Evolutionary conservation across 352 stramenopile genomes (phyloP), one percentile per base, ranked within the genome.

Genomic region (Phytophthora capsici): DNA sequence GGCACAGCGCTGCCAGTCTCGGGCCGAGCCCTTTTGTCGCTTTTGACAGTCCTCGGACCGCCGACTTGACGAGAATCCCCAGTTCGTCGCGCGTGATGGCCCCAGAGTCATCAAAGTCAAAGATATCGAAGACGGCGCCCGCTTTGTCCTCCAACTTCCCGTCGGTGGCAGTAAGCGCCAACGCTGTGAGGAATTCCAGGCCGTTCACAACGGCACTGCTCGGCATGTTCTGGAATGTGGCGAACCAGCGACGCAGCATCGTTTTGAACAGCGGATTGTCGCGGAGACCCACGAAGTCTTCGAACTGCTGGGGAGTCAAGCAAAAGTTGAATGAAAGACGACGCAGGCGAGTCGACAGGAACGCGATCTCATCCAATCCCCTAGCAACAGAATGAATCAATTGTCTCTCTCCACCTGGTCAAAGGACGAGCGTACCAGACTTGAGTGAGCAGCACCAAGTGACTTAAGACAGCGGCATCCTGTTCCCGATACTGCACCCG

Each of bases 281-380:
- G 14, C 76, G 79, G 30, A 93, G 65, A 16, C 74, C 64, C 22
- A 91, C 73, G 55, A 89, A 64, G 28, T 91, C 82, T n/a, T 78
- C 69, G 57, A 91, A 90, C 58, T 93, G 80, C 25, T 86, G 61
- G 3, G 61, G 32, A 9, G 79, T 86, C 28, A 93, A 73, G 32
- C 81, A 90, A 46, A 91, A 91, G 49, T 90, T 93, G 77, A 93
- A 91, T 51, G 82, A 91, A 26, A 91, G 61, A 5, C 63, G 59
- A 9, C 81, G 77, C 14, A 93, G 71, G 16, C 76, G 71, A 9
- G 49, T 45, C 9, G 84, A 93, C 12, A 93, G 71, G 55, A 84
- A 62, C 22, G 66, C 68, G 16, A 93, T 76, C 56, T 93, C 82
- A 3, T 75, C 61, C 48, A 90, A 62, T 0, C 77, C 78, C 77